Percentiles rank a stretch among this genome's conserved stretches.
Conservation (phyloP, 2,329 filamentous ascomycete genomes). For the Stylonectria norvegica region DNA sequence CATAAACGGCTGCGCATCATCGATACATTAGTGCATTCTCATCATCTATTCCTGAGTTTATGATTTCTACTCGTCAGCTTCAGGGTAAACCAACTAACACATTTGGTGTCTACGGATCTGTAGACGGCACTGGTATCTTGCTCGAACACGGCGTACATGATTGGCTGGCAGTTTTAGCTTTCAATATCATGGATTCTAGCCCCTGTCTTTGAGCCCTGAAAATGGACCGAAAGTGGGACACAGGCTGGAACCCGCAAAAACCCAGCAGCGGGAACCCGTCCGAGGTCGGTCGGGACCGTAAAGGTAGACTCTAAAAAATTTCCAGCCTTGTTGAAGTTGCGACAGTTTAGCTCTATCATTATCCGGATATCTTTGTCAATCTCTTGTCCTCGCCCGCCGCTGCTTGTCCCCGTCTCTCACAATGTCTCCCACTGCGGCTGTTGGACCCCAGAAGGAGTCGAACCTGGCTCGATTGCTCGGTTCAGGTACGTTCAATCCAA, state of each 20-base stretch:
- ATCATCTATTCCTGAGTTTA: too few species aligned
- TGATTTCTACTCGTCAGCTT: too few species aligned
- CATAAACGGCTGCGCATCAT: too few species aligned
- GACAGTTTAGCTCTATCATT: slow-evolving; percentile 4
- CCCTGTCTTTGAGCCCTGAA: too few species aligned
- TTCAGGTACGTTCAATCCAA: slow-evolving; percentile 61
- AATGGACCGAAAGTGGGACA: too few species aligned
- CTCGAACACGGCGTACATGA: too few species aligned
- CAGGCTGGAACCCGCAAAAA: slow-evolving; percentile 1
- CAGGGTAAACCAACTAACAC: too few species aligned
- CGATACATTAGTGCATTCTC: too few species aligned
- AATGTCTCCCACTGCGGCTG: slow-evolving; percentile 58
- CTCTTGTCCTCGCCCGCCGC: slow-evolving; percentile 2
- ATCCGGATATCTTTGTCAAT: slow-evolving; percentile 1
- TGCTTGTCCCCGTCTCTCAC: slow-evolving; percentile 18
- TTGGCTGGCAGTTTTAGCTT: too few species aligned
- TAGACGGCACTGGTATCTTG: too few species aligned
- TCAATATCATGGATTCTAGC: too few species aligned
- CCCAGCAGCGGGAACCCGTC: slow-evolving; percentile 11
- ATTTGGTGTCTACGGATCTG: too few species aligned
- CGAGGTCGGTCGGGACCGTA: slow-evolving; percentile 30
- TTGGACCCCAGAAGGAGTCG: slow-evolving; percentile 71
- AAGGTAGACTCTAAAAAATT: slow-evolving; percentile 25
- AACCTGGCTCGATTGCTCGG: slow-evolving; percentile 83
- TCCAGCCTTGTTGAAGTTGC: slow-evolving; percentile 8